Evolutionary conservation across 805 yeast genomes (phyloP), one percentile per base, ranked within the genome.

Genomic region (Lipomyces yamadae): DNA sequence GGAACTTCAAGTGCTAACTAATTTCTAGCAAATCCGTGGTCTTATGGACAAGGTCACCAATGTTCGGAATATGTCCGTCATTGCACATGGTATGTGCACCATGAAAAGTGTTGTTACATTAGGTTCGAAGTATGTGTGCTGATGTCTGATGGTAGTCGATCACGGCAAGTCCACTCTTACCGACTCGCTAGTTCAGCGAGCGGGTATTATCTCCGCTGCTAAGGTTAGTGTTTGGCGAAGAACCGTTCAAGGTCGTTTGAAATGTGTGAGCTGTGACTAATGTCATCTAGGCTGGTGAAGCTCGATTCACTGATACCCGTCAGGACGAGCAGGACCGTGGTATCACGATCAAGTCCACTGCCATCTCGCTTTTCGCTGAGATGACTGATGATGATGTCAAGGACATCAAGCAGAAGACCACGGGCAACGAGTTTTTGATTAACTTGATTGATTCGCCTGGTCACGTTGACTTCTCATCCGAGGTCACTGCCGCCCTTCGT

Each of bases 381-480:
- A 87, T 92, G 89, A 77, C 79, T 65, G 96, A 90, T 65, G 96
- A 90, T 63, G 97, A 92, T 79, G 88, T 85, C 74, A 90, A 89
- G 82, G 89, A 86, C 77, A 94, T 95, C 86, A 85, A 88, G 83
- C 98, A 95, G 86, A 80, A 90, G 84, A 88, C 95, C 74, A 89
- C 81, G 29, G 98, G 98, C 83, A 90, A 86, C 89, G 88, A 89
- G 81, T 94, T 94, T 89, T 90, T 94, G 85, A 88, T 94, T 77
- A 94, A 94, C 92, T 88, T 94, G 88, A 94, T 94, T 78, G 99
- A 94, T 84, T 95, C 99, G 77, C 99, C 99, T 85, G 99, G 99
- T 91, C 99, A 94, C 98, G 98, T 94, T 88, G 99, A 94, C 86
- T 94, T 94, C 93, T 92, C 98, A 73, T 95, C 98, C 76, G 99